These are phyloP conservation scores for Jaltomata sinuosa DNA, from an alignment of 257 asterid genomes.

Conservation along the genomic window DNA sequence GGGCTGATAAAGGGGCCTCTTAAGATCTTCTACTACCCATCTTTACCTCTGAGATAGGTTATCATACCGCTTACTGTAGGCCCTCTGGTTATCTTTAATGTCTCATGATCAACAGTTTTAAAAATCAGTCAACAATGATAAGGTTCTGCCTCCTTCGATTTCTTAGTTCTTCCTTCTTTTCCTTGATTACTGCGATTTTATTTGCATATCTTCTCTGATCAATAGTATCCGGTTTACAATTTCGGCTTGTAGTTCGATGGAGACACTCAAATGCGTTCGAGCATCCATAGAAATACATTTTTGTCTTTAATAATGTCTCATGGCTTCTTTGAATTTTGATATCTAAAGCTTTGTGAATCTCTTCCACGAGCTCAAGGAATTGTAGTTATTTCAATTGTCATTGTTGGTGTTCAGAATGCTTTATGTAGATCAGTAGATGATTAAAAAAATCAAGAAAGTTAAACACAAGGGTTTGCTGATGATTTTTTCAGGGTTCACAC, in stretches of 20 bases:
- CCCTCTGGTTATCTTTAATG: background rate
- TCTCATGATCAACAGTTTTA: background rate
- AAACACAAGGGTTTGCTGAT: background rate
- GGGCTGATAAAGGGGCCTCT: too few species aligned
- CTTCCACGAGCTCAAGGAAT: background rate
- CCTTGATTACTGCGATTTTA: background rate
- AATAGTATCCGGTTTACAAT: background rate
- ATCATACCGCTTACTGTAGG: background rate
- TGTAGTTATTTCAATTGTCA: background rate
- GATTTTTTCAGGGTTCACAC: constrained; percentile 73
- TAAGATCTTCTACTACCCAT: background rate
- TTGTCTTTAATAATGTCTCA: background rate
- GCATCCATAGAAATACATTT: background rate
- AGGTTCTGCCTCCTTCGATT: background rate
- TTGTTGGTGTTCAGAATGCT: background rate
- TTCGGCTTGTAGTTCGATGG: background rate
- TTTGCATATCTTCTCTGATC: background rate
- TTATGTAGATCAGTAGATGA: background rate
- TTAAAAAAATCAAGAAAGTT: background rate
- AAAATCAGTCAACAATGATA: background rate
- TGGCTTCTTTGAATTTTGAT: background rate
- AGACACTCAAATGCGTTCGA: background rate
- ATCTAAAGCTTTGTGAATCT: background rate
- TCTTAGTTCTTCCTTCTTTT: background rate
- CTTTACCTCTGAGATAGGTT: background rate